Conservation (phyloP, 805 yeast genomes). For the Metschnikowia anglica region DNA sequence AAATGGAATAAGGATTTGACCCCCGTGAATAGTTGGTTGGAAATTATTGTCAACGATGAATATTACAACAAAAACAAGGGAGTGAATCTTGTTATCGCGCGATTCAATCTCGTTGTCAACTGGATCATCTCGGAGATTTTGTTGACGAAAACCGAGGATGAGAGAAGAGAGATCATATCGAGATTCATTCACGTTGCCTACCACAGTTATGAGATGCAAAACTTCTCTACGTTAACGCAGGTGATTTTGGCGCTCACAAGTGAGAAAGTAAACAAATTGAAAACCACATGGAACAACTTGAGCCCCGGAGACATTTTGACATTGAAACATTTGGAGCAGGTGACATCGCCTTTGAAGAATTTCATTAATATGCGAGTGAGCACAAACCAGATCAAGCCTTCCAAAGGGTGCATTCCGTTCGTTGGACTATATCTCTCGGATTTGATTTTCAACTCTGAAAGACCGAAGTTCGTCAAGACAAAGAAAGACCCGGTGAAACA, state of each 20-base stretch:
- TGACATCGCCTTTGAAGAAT: slow-evolving; percentile 74
- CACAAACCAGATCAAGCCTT: slow-evolving; percentile 57
- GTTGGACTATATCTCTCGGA: slow-evolving; percentile 84
- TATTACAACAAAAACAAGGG: slow-evolving; percentile 57
- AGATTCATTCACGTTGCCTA: slow-evolving; percentile 84
- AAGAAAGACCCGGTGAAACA: slow-evolving; percentile 5
- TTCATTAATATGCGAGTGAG: slow-evolving; percentile 65
- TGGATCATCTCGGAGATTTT: slow-evolving; percentile 91
- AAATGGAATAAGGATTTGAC: slow-evolving; percentile 66
- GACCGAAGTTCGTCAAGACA: slow-evolving; percentile 48
- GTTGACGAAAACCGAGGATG: slow-evolving; percentile 57
- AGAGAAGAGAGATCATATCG: slow-evolving; percentile 72
- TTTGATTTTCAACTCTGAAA: slow-evolving; percentile 68
- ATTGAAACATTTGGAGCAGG: slow-evolving; percentile 64
- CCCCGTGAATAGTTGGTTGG: slow-evolving; percentile 82
- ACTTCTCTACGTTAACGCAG: slow-evolving; percentile 86
- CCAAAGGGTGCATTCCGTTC: slow-evolving; percentile 85
- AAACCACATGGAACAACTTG: slow-evolving; percentile 71
- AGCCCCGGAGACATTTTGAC: slow-evolving; percentile 69
- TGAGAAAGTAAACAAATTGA: slow-evolving; percentile 54
- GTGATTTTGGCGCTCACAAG: slow-evolving; percentile 78
- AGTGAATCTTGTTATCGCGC: slow-evolving; percentile 72
- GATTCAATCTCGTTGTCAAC: slow-evolving; percentile 85
- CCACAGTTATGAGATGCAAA: slow-evolving; percentile 68
- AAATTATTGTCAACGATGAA: slow-evolving; percentile 57